Evolutionary conservation across 352 stramenopile genomes (phyloP), one percentile per base, ranked within the genome.

Genomic region (Pythium folliculosum): DNA sequence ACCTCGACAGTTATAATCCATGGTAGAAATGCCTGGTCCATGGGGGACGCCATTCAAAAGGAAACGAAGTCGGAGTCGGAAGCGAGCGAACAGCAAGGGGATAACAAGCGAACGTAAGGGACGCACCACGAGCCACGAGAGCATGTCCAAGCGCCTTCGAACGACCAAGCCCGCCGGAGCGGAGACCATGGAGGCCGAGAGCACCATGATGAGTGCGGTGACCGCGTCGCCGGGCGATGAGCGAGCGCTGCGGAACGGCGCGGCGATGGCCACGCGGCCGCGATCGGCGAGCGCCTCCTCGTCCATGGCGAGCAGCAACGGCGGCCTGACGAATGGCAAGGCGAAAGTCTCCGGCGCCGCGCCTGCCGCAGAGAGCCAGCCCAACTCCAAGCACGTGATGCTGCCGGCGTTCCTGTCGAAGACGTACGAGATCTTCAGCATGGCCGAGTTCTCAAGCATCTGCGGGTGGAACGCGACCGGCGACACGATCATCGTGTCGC

Each of bases 341-440:
- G 57, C 56, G 19, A 71, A 66, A 57, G 50, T 32, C 22, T 56
- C 50, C 8, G 32, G 51, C 2, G 25, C 14, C 40, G 14, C 40
- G 40, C 40, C 40, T 21, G 40, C 40, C 14, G 9, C 38, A 13
- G 60, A 56, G 27, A 60, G 21, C 32, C 62, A 60, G 35, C 48
- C 13, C 30, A 87, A 70, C 40, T 47, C 40, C 50, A 96, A 95
- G 63, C 82, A 95, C 67, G 82, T 85, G 73, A 93, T 94, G 77
- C 74, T 94, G 57, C 90, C 90, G 59, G 89, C 86, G 22, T 98
- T 98, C 64, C 64, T 98, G 58, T 95, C 80, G 62, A 98, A 98
- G 80, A 97, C 92, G 21, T 98, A 88, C 71, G 89, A 97, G 72
- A 98, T 98, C 65, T 97, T 98, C 66, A 91, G 89, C 54, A 92